Evolutionary conservation across 352 stramenopile genomes (phyloP), one percentile per base, ranked within the genome.

Genomic region (Globisporangium parvum): DNA sequence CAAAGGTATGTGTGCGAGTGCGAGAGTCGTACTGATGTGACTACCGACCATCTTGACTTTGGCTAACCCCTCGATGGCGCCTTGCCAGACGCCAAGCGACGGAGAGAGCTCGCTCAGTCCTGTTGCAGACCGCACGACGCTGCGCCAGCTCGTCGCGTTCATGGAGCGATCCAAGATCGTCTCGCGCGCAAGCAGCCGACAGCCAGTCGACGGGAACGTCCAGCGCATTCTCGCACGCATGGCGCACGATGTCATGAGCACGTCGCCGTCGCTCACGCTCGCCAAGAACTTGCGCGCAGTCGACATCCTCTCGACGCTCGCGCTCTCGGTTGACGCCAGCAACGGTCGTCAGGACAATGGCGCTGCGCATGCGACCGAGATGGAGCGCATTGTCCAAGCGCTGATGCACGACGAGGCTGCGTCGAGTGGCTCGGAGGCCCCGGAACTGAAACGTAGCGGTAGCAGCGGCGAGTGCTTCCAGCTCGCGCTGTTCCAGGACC

Each of bases 61-160:
- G n/a, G n/a, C n/a, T n/a, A n/a, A n/a, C n/a, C n/a, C n/a, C n/a
- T n/a, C n/a, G n/a, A n/a, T n/a, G n/a, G n/a, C 6, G 39, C 39
- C 11, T 18, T 47, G 39, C 42, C 64, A 74, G 67, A 39, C 54
- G 17, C 46, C 26, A 23, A 68, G 57, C 48, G 66, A 70, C 24
- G 46, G 57, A 3, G 75, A 80, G 37, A 80, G 68, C 20, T 58
- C 75, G 14, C 60, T 93, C 3, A 71, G 64, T 35, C 73, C 78
- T 5, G 78, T 93, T n/a, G 71, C 76, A 0, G 70, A 83, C 42
- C 81, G 76, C 5, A 57, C 77, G 6, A 79, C 81, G 15, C 67
- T 93, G 50, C 84, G 84, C n/a, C 73, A 85, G 12, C 60, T 93
- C 23, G 81, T 93, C 33, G 67, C 73, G 2, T 83, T 87, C 37